Percentiles rank a stretch among this genome's conserved stretches.
Conservation (phyloP, 805 yeast species). For the Ogataea paraovalis region DNA sequence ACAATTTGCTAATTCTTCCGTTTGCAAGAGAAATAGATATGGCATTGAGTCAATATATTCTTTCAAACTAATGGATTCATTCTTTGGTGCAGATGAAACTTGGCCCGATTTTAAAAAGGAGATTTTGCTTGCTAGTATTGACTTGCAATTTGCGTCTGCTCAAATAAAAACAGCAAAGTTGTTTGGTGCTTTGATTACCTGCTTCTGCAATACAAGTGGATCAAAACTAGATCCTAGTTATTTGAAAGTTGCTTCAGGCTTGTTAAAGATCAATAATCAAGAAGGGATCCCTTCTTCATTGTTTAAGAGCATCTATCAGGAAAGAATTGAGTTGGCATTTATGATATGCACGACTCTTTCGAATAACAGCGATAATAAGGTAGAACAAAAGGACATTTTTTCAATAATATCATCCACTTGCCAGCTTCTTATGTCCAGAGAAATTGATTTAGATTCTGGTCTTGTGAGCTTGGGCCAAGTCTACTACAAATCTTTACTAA, state of each 20-base stretch:
- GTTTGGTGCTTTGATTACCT: constrained; percentile 72
- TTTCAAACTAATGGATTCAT: constrained; percentile 55
- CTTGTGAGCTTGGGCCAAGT: constrained; percentile 36
- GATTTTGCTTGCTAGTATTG: constrained; percentile 55
- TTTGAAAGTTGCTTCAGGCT: constrained; percentile 38
- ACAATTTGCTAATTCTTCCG: constrained; percentile 49
- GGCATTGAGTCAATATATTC: constrained; percentile 57
- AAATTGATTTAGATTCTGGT: constrained; percentile 43
- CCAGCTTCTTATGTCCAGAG: constrained; percentile 44
- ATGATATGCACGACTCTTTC: constrained; percentile 43
- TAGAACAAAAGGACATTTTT: constrained; percentile 34
- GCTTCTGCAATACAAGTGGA: constrained; percentile 47
- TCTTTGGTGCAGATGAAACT: constrained; percentile 41
- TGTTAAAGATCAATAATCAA: constrained; percentile 48
- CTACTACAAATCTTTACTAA: constrained; percentile 55
- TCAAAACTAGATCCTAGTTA: constrained; percentile 22
- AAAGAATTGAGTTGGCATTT: constrained; percentile 65
- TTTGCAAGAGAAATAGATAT: constrained; percentile 42
- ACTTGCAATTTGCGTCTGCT: constrained; percentile 58
- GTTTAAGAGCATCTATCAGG: constrained; percentile 50
- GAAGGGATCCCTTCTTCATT: constrained; percentile 49
- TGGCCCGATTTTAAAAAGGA: constrained; percentile 50
- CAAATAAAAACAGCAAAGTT: constrained; percentile 70
- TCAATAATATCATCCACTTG: constrained; percentile 41
- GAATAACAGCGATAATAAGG: constrained; percentile 24